Evolutionary conservation across 192 early-diverging fungal genomes (phyloP).

Genomic region (Backusella mclennaniae): DNA sequence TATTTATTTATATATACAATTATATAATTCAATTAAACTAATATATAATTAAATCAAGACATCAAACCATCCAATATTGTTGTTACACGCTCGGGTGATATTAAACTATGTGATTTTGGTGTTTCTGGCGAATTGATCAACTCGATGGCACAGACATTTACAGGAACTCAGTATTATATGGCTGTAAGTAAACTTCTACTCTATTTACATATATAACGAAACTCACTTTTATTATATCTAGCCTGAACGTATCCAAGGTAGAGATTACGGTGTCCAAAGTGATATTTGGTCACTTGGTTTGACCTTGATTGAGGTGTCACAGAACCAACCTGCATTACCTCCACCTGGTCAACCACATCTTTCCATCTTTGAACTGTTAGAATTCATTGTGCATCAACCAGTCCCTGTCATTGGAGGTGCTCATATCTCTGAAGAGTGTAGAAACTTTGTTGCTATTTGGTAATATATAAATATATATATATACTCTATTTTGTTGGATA

Average conservation of each 20-base stretch:
- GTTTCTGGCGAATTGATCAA: conserved; percentile 90
- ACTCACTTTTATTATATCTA: conserved; percentile 20
- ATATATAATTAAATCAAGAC: conserved; percentile 43
- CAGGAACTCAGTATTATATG: conserved; percentile 97
- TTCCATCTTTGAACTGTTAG: conserved; percentile 89
- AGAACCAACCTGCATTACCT: conserved; percentile 92
- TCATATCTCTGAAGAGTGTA: conserved; percentile 54
- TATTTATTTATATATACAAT: neutral
- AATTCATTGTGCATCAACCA: conserved; percentile 89
- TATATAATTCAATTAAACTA: neutral
- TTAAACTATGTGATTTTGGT: conserved; percentile 98
- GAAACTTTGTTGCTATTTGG: conserved; percentile 73
- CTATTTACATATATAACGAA: neutral
- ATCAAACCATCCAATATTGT: conserved; percentile 99
- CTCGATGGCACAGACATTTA: conserved; percentile 91
- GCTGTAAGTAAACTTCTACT: conserved; percentile 56
- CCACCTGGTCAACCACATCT: conserved; percentile 53
- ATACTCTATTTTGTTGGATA: neutral
- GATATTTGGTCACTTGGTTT: conserved; percentile 97
- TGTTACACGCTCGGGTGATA: conserved; percentile 81
- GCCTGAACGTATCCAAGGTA: conserved; percentile 96
- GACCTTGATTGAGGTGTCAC: conserved; percentile 90
- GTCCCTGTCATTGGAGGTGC: conserved; percentile 64
- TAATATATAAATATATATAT: conserved; percentile 16
- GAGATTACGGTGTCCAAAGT: conserved; percentile 82